A percentile compares a stretch with the other conserved stretches of the same genome.
phyloP scores from a whole-genome alignment of 1,139 yeast genomes.

The Hemisphaericaspora xylanilytica region DNA sequence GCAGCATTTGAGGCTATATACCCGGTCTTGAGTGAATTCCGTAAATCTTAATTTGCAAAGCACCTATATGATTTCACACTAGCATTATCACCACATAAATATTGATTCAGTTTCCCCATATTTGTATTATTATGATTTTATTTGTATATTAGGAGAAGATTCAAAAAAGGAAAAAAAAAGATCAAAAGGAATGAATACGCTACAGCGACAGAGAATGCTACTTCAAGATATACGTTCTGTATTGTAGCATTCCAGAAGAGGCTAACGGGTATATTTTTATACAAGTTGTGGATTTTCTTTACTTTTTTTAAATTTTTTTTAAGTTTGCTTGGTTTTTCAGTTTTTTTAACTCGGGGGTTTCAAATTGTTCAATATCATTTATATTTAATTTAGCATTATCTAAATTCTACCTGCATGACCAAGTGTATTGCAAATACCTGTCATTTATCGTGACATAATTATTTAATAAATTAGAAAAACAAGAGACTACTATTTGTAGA shows the following conservation, averaged over 20 bases:
- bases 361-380: no score
- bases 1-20: conserved; percentile 98
- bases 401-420: no score
- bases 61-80: no score
- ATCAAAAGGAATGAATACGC: no score
- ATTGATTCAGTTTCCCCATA: conserved; percentile 1
- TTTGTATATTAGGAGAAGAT: not conserved
- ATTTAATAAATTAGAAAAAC: no score
- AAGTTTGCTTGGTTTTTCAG: not conserved
- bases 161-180: not conserved
- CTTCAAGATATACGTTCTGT: no score
- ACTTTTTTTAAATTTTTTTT: not conserved
- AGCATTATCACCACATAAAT: not conserved
- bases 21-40: conserved; percentile 96
- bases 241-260: no score
- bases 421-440: no score
- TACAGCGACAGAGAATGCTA: not conserved
- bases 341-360: no score
- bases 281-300: not conserved
- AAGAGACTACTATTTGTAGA: no score
- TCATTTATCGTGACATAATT: no score
- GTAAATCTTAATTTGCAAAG: conserved; percentile 64
- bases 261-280: not conserved
- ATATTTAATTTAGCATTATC: not conserved
- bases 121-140: conserved; percentile 7